Evolutionary conservation across 495 filamentous ascomycete species (phyloP).

Genomic region (Stereocaulon alpinum): DNA sequence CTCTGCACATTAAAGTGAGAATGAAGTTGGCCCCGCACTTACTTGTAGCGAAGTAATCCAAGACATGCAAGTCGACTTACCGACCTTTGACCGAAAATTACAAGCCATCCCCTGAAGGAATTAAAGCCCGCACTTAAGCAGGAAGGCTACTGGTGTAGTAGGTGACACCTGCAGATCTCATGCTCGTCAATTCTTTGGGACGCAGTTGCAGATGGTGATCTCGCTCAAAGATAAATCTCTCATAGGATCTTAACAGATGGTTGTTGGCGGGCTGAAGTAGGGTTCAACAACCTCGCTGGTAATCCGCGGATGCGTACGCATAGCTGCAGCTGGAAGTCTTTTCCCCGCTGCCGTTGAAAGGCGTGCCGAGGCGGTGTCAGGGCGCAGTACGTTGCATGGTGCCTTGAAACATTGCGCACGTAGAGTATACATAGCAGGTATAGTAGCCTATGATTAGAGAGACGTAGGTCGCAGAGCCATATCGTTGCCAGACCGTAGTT

Average conservation of each 20-base stretch:
- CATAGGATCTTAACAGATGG: neutral
- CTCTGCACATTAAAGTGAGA: neutral
- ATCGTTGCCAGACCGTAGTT: neutral
- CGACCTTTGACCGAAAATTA: neutral
- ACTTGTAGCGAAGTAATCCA: neutral
- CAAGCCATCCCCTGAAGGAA: neutral
- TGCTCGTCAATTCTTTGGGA: constrained; percentile 1
- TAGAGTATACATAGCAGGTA: neutral
- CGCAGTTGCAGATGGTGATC: neutral
- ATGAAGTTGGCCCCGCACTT: neutral
- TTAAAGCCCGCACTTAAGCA: neutral
- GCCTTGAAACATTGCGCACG: neutral
- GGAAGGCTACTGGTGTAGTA: neutral
- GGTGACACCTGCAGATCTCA: neutral
- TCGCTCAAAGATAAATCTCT: neutral
- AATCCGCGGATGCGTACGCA: neutral
- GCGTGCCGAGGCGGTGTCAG: neutral
- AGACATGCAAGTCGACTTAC: neutral
- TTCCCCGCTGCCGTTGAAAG: neutral
- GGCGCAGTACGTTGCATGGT: neutral
- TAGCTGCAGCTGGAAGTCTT: constrained; percentile 10
- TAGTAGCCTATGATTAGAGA: neutral
- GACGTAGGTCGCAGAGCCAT: neutral
- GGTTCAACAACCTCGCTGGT: constrained; percentile 1
- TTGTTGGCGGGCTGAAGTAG: neutral